Base-by-base conservation (phyloP, 164 flowering plant species). In the Magnolia sinica region DNA sequence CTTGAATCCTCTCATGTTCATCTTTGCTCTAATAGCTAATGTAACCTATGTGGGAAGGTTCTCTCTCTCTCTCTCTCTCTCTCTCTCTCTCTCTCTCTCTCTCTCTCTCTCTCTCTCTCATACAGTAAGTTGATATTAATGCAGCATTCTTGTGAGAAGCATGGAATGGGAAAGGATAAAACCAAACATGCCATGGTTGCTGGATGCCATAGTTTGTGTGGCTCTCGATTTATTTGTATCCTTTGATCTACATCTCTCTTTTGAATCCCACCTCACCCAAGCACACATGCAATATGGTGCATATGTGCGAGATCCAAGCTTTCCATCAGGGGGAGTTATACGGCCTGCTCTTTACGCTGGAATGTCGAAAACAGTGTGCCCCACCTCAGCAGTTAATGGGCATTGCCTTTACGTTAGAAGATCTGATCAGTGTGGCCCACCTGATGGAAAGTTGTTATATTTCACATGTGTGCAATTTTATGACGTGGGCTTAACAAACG, bases 171-270 rank as follows among this genome's bases (percentile, higher is more conserved):
- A 78, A 1, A 89, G 74, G 31, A 86, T 88, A 50, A 88, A 88
- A 79, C 87, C 98, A 0, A 94, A 92, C 79, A 73, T 94, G 89
- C 96, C 98, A 18, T 94, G 98, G 98, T 73, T 94, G 86, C 83
- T 94, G 73, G 98, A 94, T 85, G 98, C 98, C 8, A 77, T 77
- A 16, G 94, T 86, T 20, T 94, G 98, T 78, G 97, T 94, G 76
- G 78, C 72, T 51, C 90, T 93, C 2, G 98, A 93, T 81, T 72
- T 89, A 75, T 90, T 91, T 81, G 98, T 93, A 93, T 91, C 96
- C 96, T 88, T 80, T 78, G 18, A 52, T 58, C 22, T 52, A 1
- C 31, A 10, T 22, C 23, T 27, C 29, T 2, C 2, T 3, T 6
- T n/a, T 49, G 10, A 31, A 19, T 55, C 13, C 29, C 72, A 49